A percentile compares a stretch with the other conserved stretches of the same genome.
Evolutionary conservation across 1,284 basidiomycete genomes (phyloP).

Genomic region (Uromyces viciae-fabae): DNA sequence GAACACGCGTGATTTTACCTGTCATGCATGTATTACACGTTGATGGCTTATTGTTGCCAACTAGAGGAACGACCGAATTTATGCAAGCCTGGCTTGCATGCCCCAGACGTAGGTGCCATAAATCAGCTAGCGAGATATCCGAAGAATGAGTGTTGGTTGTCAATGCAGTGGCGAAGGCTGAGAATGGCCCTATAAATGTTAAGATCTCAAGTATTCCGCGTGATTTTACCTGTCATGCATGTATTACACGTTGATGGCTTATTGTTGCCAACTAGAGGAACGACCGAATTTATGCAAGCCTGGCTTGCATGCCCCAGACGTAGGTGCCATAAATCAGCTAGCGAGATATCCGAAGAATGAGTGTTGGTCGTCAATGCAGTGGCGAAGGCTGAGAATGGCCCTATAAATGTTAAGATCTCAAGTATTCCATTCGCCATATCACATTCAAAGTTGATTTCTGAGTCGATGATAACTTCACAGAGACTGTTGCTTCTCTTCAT

Average conservation of each 20-base stretch:
- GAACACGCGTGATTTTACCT: not conserved
- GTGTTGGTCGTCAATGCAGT: not conserved
- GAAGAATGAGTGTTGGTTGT: too few relatives aligned
- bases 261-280: not conserved
- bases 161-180: too few relatives aligned
- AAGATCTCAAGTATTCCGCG: too few relatives aligned
- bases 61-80: too few relatives aligned
- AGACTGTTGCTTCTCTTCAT: not conserved
- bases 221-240: not conserved
- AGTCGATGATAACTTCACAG: not conserved
- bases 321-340: not conserved
- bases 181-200: too few relatives aligned
- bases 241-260: not conserved
- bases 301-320: not conserved
- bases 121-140: too few relatives aligned
- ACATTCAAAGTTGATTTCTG: not conserved
- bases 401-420: not conserved
- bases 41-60: too few relatives aligned
- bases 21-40: too few relatives aligned
- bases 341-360: not conserved
- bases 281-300: not conserved
- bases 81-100: too few relatives aligned
- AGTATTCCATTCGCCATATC: not conserved
- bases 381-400: not conserved
- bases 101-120: too few relatives aligned